Evolutionary conservation across 495 filamentous ascomycete genomes (phyloP).

Genomic region (Saxophila tyrrhenica): DNA sequence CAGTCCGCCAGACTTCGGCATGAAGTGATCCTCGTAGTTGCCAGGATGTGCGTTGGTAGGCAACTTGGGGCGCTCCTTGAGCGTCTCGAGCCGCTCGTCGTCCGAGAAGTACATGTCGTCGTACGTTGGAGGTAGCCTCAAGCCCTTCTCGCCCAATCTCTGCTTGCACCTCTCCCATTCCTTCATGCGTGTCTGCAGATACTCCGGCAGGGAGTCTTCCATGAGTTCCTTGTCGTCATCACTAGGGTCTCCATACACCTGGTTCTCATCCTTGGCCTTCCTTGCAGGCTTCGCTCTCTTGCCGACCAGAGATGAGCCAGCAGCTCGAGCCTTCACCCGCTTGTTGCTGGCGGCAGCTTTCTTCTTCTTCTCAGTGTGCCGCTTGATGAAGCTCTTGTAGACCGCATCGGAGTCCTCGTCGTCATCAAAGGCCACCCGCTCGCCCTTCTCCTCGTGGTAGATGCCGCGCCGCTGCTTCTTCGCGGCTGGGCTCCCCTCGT

Average conservation of each 20-base stretch:
- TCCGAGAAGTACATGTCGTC: slow-evolving; percentile 80
- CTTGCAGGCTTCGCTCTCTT: slow-evolving; percentile 24
- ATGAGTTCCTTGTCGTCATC: slow-evolving; percentile 45
- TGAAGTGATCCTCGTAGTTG: slow-evolving; percentile 60
- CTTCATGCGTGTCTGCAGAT: slow-evolving; percentile 41
- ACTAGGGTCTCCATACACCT: slow-evolving; percentile 11
- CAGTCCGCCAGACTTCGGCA: slow-evolving; percentile 66
- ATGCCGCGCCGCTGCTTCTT: background rate
- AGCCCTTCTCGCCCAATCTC: slow-evolving; percentile 50
- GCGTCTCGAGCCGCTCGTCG: slow-evolving; percentile 51
- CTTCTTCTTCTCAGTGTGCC: slow-evolving; percentile 46
- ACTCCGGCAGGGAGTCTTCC: slow-evolving; percentile 47
- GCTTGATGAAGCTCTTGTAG: slow-evolving; percentile 49
- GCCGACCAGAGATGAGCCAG: slow-evolving; percentile 28
- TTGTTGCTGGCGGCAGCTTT: slow-evolving; percentile 37
- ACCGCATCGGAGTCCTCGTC: slow-evolving; percentile 39
- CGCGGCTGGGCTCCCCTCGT: background rate
- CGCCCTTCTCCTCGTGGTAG: slow-evolving; percentile 8
- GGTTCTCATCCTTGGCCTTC: slow-evolving; percentile 16
- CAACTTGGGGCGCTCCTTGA: slow-evolving; percentile 62
- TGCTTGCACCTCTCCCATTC: slow-evolving; percentile 45
- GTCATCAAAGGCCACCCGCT: slow-evolving; percentile 20
- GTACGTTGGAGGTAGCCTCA: slow-evolving; percentile 71
- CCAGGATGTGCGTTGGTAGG: slow-evolving; percentile 48
- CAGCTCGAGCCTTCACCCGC: slow-evolving; percentile 35